Conservation (phyloP, 2,329 filamentous ascomycete genomes). For the Fusarium gaditjirri region DNA sequence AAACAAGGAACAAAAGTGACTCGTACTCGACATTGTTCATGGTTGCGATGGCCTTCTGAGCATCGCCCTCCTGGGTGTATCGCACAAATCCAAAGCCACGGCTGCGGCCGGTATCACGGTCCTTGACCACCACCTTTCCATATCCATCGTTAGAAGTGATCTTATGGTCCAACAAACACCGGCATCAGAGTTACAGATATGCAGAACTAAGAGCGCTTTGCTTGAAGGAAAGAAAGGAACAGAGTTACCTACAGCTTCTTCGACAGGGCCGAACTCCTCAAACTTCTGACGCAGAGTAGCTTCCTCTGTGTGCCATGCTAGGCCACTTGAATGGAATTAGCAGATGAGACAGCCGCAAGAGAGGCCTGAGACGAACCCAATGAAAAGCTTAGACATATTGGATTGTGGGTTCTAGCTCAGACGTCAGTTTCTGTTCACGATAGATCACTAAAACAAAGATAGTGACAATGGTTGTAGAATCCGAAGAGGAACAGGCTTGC, state of each 20-base stretch:
- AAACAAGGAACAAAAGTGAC: slow-evolving; percentile 32
- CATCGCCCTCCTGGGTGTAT: slow-evolving; percentile 80
- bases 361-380: slow-evolving; percentile 25
- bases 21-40: slow-evolving; percentile 94
- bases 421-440: slow-evolving; percentile 20
- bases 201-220: slow-evolving; percentile 35
- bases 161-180: slow-evolving; percentile 25
- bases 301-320: slow-evolving; percentile 98
- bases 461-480: background rate
- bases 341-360: slow-evolving; percentile 1
- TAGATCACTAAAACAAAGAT: background rate
- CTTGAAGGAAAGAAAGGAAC: slow-evolving; percentile 32
- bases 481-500: background rate
- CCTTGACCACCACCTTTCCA: slow-evolving; percentile 90
- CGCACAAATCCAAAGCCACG: slow-evolving; percentile 98
- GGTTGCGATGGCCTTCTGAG: slow-evolving; percentile 77
- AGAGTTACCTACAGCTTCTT: slow-evolving; percentile 85
- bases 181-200: slow-evolving; percentile 33
- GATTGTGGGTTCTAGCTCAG: slow-evolving; percentile 33
- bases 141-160: slow-evolving; percentile 33
- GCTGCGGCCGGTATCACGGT: slow-evolving; percentile 95
- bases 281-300: slow-evolving; percentile 88
- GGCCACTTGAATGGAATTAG: slow-evolving; percentile 71
- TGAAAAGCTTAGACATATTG: slow-evolving; percentile 89
- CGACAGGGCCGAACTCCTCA: slow-evolving; percentile 87